phyloP scores from a whole-genome alignment of 2,329 filamentous ascomycete genomes.

The Zymoseptoria passerinii region DNA sequence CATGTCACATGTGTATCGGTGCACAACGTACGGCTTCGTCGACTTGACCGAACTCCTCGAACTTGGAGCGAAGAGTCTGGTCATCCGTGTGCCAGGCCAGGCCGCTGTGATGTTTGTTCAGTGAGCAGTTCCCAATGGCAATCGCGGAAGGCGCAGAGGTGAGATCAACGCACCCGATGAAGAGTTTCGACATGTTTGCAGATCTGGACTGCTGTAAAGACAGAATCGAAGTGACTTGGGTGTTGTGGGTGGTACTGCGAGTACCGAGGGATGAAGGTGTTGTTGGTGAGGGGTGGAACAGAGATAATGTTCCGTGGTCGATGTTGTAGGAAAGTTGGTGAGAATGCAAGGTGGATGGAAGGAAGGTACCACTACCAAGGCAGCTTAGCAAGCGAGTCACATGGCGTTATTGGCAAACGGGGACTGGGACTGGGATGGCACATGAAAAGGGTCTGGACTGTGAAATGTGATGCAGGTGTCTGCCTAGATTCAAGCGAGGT shows the following conservation, averaged over 20 bases:
- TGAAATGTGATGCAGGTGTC: not conserved
- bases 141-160: not conserved
- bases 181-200: constrained; percentile 74
- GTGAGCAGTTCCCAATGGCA: not conserved
- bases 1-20: not conserved
- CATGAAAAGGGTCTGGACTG: not conserved
- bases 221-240: constrained; percentile 18
- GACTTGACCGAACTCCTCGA: constrained; percentile 81
- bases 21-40: constrained; percentile 73
- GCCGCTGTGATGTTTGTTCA: constrained; percentile 52
- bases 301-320: not conserved
- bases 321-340: not conserved
- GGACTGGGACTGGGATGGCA: not conserved
- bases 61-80: constrained; percentile 74
- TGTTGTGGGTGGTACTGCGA: not conserved
- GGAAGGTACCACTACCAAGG: not conserved
- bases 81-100: constrained; percentile 98
- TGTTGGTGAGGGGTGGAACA: not conserved
- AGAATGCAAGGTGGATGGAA: not conserved
- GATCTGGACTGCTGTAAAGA: constrained; percentile 24
- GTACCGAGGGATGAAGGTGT: not conserved
- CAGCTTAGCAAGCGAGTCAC: not conserved
- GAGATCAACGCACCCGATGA: constrained; percentile 62
- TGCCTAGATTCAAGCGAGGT: not conserved
- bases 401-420: not conserved